Percentiles rank a stretch among this genome's conserved stretches.
These are phyloP conservation scores for Debaryomyces prosopidis DNA, from an alignment of 805 yeast genomes.

Conservation along the genomic window DNA sequence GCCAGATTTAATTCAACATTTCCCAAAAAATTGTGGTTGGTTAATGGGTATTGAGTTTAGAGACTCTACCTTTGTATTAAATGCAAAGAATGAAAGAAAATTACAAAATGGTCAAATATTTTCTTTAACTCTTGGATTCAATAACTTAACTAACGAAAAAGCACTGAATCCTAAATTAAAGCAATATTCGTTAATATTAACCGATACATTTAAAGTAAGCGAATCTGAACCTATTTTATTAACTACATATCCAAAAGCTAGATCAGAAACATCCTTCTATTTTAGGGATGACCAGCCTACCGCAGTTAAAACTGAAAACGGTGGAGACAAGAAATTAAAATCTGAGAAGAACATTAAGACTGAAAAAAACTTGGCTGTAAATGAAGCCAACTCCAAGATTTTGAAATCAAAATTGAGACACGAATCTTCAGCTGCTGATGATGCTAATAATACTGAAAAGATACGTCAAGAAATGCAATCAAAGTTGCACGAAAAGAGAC, in stretches of 20 bases:
- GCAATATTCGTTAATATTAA: conserved; percentile 67
- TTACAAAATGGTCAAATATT: conserved; percentile 74
- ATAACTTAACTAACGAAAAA: conserved; percentile 51
- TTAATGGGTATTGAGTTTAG: conserved; percentile 87
- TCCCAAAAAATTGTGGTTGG: conserved; percentile 84
- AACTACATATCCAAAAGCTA: conserved; percentile 71
- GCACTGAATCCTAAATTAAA: conserved; percentile 51
- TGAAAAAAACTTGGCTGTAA: conserved; percentile 29
- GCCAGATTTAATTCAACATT: conserved; percentile 63
- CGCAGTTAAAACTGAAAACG: conserved; percentile 11
- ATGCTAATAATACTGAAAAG: conserved; percentile 61
- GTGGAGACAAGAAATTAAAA: conserved; percentile 25
- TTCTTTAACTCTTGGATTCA: conserved; percentile 76
- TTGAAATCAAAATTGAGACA: conserved; percentile 78
- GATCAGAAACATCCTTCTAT: conserved; percentile 78
- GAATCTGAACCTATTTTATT: conserved; percentile 61
- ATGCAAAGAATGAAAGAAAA: conserved; percentile 66
- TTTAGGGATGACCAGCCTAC: conserved; percentile 64
- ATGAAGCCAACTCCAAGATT: conserved; percentile 58
- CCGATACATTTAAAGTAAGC: conserved; percentile 78
- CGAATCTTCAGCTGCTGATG: conserved; percentile 72
- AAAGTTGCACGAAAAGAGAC: conserved; percentile 80
- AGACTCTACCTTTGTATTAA: conserved; percentile 73
- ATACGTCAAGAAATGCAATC: conserved; percentile 80
- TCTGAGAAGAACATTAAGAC: conserved; percentile 39